These are phyloP conservation scores for Pichia ethanolica DNA, from an alignment of 805 yeast species.

Conservation along the genomic window DNA sequence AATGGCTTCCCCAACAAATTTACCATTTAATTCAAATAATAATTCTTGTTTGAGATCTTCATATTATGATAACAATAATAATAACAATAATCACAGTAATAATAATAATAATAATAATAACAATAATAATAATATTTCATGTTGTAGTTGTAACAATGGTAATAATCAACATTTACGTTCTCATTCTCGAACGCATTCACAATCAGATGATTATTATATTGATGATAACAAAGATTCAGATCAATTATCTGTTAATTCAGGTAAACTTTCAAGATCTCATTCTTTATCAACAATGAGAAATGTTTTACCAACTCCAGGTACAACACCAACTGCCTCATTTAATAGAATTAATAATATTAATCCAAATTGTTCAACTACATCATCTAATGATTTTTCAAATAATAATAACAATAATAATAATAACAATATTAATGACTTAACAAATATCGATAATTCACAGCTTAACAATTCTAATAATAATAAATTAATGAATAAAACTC, in stretches of 20 bases:
- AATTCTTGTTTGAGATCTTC: conserved; percentile 8
- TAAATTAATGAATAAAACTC: conserved; percentile 7
- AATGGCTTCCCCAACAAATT: conserved; percentile 24
- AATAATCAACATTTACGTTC: too few species aligned
- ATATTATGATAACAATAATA: conserved; percentile 1
- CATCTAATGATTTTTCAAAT: not conserved
- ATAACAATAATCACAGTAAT: too few species aligned
- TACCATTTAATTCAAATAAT: conserved; percentile 4
- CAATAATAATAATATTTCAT: not conserved
- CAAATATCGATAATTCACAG: conserved; percentile 1
- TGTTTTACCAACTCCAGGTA: conserved; percentile 26
- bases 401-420: conserved; percentile 1
- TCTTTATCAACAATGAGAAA: conserved; percentile 17
- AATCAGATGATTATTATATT: not conserved
- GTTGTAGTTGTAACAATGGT: too few species aligned
- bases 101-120: not conserved
- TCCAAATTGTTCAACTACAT: too few species aligned
- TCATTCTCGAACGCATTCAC: not conserved
- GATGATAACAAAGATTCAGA: not conserved
- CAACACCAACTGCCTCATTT: conserved; percentile 20
- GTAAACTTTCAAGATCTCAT: conserved; percentile 18
- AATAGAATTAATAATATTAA: conserved; percentile 6
- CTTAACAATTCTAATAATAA: not conserved
- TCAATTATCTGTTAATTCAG: not conserved
- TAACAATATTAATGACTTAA: not conserved